Evolutionary conservation across 192 early-diverging fungal genomes (phyloP).

Genomic region (Coemansia sp.): DNA sequence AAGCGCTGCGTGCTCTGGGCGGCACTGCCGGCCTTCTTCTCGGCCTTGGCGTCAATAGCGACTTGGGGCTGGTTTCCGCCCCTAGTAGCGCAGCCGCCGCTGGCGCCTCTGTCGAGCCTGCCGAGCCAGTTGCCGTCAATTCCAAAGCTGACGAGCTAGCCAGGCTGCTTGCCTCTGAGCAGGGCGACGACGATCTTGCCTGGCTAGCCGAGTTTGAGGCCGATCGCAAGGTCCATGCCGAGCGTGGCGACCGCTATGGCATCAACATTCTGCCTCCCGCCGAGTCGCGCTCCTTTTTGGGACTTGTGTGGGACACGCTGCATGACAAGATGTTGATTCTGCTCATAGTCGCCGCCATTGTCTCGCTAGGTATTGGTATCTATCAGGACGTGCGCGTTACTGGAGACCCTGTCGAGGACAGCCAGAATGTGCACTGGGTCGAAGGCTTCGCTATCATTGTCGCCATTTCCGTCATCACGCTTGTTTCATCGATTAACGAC

Average conservation of each 20-base stretch:
- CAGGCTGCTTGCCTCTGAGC: constrained; percentile 34
- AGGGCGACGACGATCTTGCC: constrained; percentile 18
- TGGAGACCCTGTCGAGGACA: constrained; percentile 38
- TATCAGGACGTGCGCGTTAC: constrained; percentile 72
- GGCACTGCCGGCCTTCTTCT: constrained; percentile 34
- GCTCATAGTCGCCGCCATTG: constrained; percentile 70
- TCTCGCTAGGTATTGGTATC: constrained; percentile 76
- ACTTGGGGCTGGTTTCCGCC: constrained; percentile 24
- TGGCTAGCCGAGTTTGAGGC: constrained; percentile 50
- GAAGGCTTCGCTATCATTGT: constrained; percentile 83
- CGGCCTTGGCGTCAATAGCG: constrained; percentile 23
- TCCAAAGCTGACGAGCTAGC: constrained; percentile 24
- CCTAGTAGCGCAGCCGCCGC: not conserved
- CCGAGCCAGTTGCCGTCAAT: not conserved
- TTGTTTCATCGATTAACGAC: constrained; percentile 78
- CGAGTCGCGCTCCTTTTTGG: constrained; percentile 67
- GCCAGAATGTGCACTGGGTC: constrained; percentile 69
- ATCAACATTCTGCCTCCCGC: constrained; percentile 67
- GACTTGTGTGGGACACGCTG: constrained; percentile 77
- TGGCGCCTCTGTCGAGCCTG: not conserved
- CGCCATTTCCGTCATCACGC: constrained; percentile 74
- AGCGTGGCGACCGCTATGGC: constrained; percentile 64
- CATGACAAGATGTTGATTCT: constrained; percentile 83
- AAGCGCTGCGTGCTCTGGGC: constrained; percentile 30
- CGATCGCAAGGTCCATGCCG: constrained; percentile 48